Base-by-base conservation (phyloP, 2,329 filamentous ascomycete species). In the Alternaria sp. region DNA sequence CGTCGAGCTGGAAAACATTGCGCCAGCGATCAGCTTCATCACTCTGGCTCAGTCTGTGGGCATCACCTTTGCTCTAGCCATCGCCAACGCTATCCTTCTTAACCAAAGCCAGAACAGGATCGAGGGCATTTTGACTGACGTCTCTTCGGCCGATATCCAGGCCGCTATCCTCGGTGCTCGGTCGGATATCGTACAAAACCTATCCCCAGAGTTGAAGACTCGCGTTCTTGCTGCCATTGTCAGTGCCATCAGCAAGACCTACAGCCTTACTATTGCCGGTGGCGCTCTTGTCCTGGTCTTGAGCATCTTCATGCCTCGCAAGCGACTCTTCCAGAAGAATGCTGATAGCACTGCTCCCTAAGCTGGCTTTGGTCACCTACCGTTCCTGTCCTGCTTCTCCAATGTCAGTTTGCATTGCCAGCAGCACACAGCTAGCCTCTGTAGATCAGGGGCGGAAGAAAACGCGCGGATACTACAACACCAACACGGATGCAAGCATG, bases 1-100 rank as follows among this genome's bases (percentile, higher is more conserved):
- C 15, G 65, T 67, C 5, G 47, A 61, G 7, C 58, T 61, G 3
- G 40, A 64, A 13, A 40, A 65, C 3, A 59, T 67, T 40, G 32
- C 66, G 3, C 40, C 32, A 3, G 66, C 69, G 2, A 55, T 71
- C 17, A 65, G 63, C 13, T 63, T 72, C 28, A 67, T 74, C 45
- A 64, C 30, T 1, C 23, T 64, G 10, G 64, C 59, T 5, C 71
- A 74, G 36, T 54, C 66, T 11, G 19, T 57, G 8, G 68, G 62
- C 9, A 68, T 64, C 19, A 61, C 65, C 28, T 12, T 57, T 44
- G 44, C 28, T 59, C 10, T 44, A 55, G 44, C 59, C 59, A n/a
- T 25, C 59, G 13, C 36, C 36, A 40, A 40, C n/a, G 36, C 36
- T 40, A 40, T 40, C 36, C 36, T 40, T 40, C 36, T 40, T 4